These are phyloP conservation scores for Catharanthus roseus DNA, from an alignment of 257 asterid species.

Conservation along the genomic window DNA sequence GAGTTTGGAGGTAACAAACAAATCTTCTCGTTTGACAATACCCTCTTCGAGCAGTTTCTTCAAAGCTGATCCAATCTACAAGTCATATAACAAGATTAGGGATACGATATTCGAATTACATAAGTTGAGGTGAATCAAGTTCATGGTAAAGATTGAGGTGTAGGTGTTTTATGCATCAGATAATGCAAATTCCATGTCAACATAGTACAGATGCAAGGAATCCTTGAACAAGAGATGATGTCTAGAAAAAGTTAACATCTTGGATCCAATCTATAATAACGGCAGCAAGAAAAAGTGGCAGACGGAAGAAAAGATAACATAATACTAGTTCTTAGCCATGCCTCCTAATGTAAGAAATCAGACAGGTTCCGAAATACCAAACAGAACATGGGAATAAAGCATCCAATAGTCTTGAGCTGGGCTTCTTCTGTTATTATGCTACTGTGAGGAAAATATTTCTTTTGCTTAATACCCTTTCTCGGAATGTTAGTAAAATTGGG, in stretches of 20 bases:
- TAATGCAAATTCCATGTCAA: background rate
- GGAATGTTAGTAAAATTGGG: too few relatives aligned
- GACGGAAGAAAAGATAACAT: background rate
- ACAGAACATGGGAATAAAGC: background rate
- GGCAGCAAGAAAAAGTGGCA: background rate
- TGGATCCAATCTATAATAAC: background rate
- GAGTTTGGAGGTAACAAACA: slow-evolving; percentile 86
- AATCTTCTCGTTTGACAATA: slow-evolving; percentile 70
- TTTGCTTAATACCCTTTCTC: too few relatives aligned
- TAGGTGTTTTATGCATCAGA: background rate
- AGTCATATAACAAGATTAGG: slow-evolving; percentile 1
- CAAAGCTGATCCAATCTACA: slow-evolving; percentile 62
- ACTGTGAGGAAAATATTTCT: too few relatives aligned
- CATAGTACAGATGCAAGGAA: background rate
- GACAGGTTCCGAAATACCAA: background rate
- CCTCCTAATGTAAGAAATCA: background rate
- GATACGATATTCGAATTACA: too few relatives aligned
- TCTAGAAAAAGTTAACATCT: background rate
- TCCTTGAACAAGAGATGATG: background rate
- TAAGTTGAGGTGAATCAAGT: background rate
- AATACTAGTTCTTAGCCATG: background rate
- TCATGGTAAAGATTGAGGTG: background rate
- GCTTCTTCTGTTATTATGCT: too few relatives aligned
- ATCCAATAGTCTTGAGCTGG: background rate
- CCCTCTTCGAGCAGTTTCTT: slow-evolving; percentile 71